Base-by-base conservation (phyloP, 441 rosid genomes). In the Populus hybrid region DNA sequence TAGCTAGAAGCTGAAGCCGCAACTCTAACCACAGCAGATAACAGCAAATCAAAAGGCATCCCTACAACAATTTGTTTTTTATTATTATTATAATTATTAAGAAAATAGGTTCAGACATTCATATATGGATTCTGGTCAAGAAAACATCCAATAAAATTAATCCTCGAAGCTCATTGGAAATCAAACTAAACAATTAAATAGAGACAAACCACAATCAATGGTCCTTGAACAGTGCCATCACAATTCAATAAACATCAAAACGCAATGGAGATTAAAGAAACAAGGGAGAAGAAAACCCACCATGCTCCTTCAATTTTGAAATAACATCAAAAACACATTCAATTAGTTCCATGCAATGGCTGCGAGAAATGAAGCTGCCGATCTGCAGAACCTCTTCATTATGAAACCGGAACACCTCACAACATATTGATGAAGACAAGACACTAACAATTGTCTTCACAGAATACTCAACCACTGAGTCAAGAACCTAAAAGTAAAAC, bases 401-500 rank as follows among this genome's bases (percentile, higher is more conserved):
- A 28, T 74, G 85, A 76, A 81, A 77, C 76, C 73, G 77, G 3
- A 85, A 20, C 46, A 79, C 90, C 64, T 82, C 77, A 75, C 84
- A 92, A 35, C 26, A 67, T 68, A 79, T 74, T 11, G 97, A 94
- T 83, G 90, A 86, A 23, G 88, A 82, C 81, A 92, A 85, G 11
- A 81, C 87, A 74, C 83, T 82, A 10, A 83, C 81, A 69, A 92
- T 87, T 26, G 96, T 90, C 83, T 73, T 80, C 87, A 87, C 87
- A 72, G 83, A 34, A 80, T 77, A 87, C 81, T 89, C 92, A 79
- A 84, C 76, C 80, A 73, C 40, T 75, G 91, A 87, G 85, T 88
- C 89, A 65, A 90, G 90, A 78, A 93, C 97, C 97, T 91, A 75
- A 67, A 72, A 38, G 26, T 42, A 73, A 57, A 11, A 36, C 59